Percentiles rank a stretch among this genome's conserved stretches.
These are phyloP conservation scores for Inosperma sp. DNA, from an alignment of 768 basidiomycete species.

Conservation along the genomic window DNA sequence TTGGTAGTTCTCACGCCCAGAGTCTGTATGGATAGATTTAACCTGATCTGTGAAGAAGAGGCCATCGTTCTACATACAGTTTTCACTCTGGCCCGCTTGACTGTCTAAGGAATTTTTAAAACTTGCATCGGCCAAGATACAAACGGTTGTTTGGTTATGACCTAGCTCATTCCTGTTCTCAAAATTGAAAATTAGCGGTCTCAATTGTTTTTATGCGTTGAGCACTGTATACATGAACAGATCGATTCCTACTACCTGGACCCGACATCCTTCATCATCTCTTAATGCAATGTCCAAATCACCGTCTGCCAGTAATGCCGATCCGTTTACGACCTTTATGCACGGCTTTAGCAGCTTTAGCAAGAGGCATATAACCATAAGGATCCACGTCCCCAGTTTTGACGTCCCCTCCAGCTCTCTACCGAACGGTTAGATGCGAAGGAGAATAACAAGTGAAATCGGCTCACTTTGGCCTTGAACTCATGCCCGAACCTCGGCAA, in stretches of 20 bases:
- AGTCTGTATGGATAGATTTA: slow-evolving; percentile 59
- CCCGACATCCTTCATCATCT: too few species aligned
- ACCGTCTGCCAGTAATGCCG: slow-evolving; percentile 63
- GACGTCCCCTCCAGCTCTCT: slow-evolving; percentile 95
- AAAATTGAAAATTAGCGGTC: too few species aligned
- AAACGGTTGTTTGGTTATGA: too few species aligned
- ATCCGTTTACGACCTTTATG: slow-evolving; percentile 36
- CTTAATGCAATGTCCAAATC: slow-evolving; percentile 10
- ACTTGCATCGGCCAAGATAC: too few species aligned
- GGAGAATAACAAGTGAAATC: neutral
- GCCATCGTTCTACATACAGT: too few species aligned
- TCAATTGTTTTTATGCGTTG: too few species aligned
- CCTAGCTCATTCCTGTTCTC: too few species aligned
- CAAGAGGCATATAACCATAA: slow-evolving; percentile 84
- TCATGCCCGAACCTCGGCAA: slow-evolving; percentile 65
- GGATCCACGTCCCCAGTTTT: slow-evolving; percentile 86
- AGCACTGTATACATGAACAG: too few species aligned
- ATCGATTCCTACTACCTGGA: too few species aligned
- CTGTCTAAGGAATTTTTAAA: neutral
- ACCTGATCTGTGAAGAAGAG: too few species aligned
- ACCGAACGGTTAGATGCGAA: slow-evolving; percentile 13
- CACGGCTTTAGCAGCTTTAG: slow-evolving; percentile 73
- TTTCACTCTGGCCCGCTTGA: too few species aligned
- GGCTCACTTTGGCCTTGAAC: slow-evolving; percentile 89
- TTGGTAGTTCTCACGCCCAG: slow-evolving; percentile 70